Evolutionary conservation across 352 stramenopile species (phyloP).

Genomic region (Phytophthora litchii): DNA sequence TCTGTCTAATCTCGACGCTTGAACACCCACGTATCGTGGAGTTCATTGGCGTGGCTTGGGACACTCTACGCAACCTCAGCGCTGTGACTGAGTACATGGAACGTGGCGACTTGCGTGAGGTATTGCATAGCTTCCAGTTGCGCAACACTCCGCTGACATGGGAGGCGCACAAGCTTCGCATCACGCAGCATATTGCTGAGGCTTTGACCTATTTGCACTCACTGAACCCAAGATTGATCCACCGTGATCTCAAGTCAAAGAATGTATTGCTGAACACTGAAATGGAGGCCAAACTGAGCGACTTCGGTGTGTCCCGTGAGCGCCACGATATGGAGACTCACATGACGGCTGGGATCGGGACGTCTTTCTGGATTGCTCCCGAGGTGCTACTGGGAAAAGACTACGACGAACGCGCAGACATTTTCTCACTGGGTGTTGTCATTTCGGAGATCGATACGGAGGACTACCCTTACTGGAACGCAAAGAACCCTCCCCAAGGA

Average conservation of each 20-base stretch:
- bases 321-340: conserved; percentile 62
- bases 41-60: conserved; percentile 73
- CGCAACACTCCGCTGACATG: conserved; percentile 51
- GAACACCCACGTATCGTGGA: conserved; percentile 67
- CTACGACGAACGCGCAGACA: conserved; percentile 63
- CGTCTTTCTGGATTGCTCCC: conserved; percentile 75
- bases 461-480: conserved; percentile 70
- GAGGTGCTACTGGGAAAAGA: conserved; percentile 63
- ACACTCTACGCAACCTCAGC: conserved; percentile 57
- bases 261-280: conserved; percentile 73
- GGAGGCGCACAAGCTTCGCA: conserved; percentile 56
- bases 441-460: conserved; percentile 63
- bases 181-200: conserved; percentile 63
- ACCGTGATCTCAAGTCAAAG: conserved; percentile 78
- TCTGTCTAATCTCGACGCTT: conserved; percentile 64
- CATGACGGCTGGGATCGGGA: conserved; percentile 74
- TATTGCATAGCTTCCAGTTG: conserved; percentile 56
- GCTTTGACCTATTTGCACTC: conserved; percentile 74
- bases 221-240: conserved; percentile 68
- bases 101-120: conserved; percentile 63
- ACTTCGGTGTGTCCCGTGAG: conserved; percentile 77
- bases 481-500: conserved; percentile 52
- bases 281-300: conserved; percentile 76
- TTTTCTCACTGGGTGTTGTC: conserved; percentile 61
- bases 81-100: conserved; percentile 81